Conservation (phyloP, 192 early-diverging fungal species). For the Podila epicladia region DNA sequence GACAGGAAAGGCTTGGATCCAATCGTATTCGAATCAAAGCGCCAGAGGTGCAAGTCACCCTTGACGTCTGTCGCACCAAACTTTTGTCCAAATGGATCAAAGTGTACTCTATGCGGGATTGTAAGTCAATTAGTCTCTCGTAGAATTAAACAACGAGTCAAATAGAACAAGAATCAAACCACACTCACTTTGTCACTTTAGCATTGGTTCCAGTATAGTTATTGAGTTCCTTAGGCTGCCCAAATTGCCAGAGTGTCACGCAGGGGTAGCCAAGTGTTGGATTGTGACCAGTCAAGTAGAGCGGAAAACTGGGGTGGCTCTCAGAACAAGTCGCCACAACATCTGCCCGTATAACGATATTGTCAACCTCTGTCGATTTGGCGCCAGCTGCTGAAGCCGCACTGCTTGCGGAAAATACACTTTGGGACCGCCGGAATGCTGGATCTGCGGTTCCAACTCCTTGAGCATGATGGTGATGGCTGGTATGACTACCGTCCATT, state of each 20-base stretch:
- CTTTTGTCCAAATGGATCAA: slow-evolving; percentile 82
- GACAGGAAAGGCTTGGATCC: slow-evolving; percentile 65
- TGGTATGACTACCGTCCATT: background rate
- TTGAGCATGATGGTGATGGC: slow-evolving; percentile 6
- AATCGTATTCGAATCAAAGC: slow-evolving; percentile 74
- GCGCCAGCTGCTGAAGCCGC: background rate
- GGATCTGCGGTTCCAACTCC: slow-evolving; percentile 25
- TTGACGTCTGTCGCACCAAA: slow-evolving; percentile 79
- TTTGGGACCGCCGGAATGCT: slow-evolving; percentile 33
- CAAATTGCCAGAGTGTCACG: slow-evolving; percentile 84
- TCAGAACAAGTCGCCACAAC: slow-evolving; percentile 56
- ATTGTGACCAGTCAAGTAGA: slow-evolving; percentile 61
- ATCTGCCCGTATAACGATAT: slow-evolving; percentile 41
- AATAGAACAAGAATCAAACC: background rate
- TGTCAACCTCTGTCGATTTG: slow-evolving; percentile 29
- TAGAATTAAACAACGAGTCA: background rate
- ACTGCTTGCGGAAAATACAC: background rate
- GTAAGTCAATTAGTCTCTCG: background rate
- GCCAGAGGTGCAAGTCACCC: slow-evolving; percentile 78
- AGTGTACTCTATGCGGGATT: slow-evolving; percentile 58
- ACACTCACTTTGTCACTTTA: slow-evolving; percentile 53
- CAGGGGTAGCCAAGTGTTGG: slow-evolving; percentile 62
- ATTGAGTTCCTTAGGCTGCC: slow-evolving; percentile 73
- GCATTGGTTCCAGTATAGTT: slow-evolving; percentile 63
- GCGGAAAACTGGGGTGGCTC: slow-evolving; percentile 56